Percentiles rank a stretch among this genome's conserved stretches.
phyloP scores from a whole-genome alignment of 768 basidiomycete genomes.

The Suillus discolor region DNA sequence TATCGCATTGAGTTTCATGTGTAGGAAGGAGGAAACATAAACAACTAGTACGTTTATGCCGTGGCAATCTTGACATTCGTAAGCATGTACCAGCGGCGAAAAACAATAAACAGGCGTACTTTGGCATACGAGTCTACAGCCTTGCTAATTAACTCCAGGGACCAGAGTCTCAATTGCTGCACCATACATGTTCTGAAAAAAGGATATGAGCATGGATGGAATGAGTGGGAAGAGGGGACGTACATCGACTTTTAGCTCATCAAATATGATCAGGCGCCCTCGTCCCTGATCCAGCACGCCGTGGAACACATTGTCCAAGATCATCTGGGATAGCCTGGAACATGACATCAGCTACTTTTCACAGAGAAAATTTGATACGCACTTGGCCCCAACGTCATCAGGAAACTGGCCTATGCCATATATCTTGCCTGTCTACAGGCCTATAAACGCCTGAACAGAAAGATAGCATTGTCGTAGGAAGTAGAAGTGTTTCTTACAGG shows the following conservation, averaged over 20 bases:
- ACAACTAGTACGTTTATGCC: slow-evolving; percentile 30
- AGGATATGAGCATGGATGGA: not conserved
- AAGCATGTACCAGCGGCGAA: not conserved
- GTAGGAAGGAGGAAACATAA: no score
- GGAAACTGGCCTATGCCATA: no score
- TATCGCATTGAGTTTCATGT: not conserved
- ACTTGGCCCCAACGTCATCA: slow-evolving; percentile 86
- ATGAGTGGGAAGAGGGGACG: slow-evolving; percentile 31
- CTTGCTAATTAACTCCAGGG: slow-evolving; percentile 86
- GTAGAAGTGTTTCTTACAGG: slow-evolving; percentile 46
- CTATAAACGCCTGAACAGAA: no score
- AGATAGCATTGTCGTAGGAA: not conserved
- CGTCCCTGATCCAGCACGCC: slow-evolving; percentile 97
- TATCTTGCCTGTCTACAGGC: no score
- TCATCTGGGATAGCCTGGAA: slow-evolving; percentile 92
- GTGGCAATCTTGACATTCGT: slow-evolving; percentile 41
- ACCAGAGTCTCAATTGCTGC: slow-evolving; percentile 89
- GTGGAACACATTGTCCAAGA: slow-evolving; percentile 90
- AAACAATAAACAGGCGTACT: slow-evolving; percentile 34
- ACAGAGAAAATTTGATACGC: slow-evolving; percentile 27
- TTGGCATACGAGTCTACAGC: slow-evolving; percentile 95
- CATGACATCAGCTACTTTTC: slow-evolving; percentile 11
- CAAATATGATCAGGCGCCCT: slow-evolving; percentile 90
- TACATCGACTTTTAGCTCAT: slow-evolving; percentile 83
- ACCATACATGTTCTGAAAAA: slow-evolving; percentile 76